phyloP scores from a whole-genome alignment of 1,284 basidiomycete genomes.

The Phylloporus sp. region DNA sequence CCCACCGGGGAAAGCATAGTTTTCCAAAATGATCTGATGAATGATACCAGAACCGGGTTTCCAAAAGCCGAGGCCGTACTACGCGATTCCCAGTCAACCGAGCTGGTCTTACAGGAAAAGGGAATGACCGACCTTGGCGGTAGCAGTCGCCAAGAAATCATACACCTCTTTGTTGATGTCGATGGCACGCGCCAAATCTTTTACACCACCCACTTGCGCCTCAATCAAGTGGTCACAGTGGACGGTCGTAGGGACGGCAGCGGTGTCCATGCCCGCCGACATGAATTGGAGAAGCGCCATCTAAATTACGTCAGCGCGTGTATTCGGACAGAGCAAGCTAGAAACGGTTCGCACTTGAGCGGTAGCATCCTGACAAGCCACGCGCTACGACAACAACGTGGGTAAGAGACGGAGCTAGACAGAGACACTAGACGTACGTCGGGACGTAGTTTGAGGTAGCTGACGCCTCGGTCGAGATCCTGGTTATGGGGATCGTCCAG shows the following conservation, averaged over 20 bases:
- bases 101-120: not conserved
- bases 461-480: conserved; percentile 85
- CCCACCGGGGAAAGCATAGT: conserved; percentile 99
- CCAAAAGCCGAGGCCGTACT: conserved; percentile 99
- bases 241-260: conserved; percentile 96
- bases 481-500: conserved; percentile 92
- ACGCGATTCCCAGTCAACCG: not conserved
- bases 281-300: conserved; percentile 99
- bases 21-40: conserved; percentile 97
- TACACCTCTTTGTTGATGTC: conserved; percentile 99
- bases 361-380: conserved; percentile 99
- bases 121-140: conserved; percentile 73
- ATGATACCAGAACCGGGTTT: conserved; percentile 98
- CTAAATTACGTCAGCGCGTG: conserved; percentile 52
- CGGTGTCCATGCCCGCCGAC: conserved; percentile 98
- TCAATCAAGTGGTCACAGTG: conserved; percentile 99
- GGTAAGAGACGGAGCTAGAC: conserved; percentile 11
- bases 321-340: conserved; percentile 21
- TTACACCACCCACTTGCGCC: conserved; percentile 91
- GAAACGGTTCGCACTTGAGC: conserved; percentile 61
- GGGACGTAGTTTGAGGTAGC: conserved; percentile 95
- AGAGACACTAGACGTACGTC: conserved; percentile 64
- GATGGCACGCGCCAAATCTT: conserved; percentile 93
- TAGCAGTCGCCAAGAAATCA: conserved; percentile 98
- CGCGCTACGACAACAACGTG: conserved; percentile 66